Evolutionary conservation across 1,284 basidiomycete genomes (phyloP).

Genomic region (Boletellus deceptivus): DNA sequence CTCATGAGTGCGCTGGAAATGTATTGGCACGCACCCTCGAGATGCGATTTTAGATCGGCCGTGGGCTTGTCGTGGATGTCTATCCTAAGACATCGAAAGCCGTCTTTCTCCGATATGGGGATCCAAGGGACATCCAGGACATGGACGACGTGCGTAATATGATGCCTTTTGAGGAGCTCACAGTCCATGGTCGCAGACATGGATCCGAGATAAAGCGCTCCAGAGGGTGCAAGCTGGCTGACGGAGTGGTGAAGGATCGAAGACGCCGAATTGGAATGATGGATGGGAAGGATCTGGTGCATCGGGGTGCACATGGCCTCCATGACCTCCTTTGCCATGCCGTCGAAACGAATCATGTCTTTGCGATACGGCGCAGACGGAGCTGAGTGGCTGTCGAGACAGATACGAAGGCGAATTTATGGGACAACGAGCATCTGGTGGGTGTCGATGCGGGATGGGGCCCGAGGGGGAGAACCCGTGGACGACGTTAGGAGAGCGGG

Average conservation of each 20-base stretch:
- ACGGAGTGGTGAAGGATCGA: constrained; percentile 23
- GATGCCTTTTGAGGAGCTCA: constrained; percentile 45
- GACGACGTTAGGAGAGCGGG: constrained; percentile 18
- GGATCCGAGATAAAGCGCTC: constrained; percentile 54
- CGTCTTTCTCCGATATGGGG: constrained; percentile 55
- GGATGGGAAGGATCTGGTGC: constrained; percentile 62
- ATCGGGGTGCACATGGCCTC: constrained; percentile 79
- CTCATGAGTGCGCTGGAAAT: constrained; percentile 49
- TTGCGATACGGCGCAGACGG: constrained; percentile 4
- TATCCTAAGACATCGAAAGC: constrained; percentile 60
- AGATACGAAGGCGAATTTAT: constrained; percentile 1
- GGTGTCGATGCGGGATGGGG: background rate
- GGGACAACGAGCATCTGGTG: constrained; percentile 3
- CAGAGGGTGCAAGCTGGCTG: constrained; percentile 22
- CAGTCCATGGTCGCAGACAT: constrained; percentile 51
- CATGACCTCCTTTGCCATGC: constrained; percentile 65
- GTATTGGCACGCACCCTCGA: constrained; percentile 54
- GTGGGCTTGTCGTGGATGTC: constrained; percentile 57
- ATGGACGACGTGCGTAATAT: constrained; percentile 63
- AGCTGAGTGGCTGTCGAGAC: background rate
- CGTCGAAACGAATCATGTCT: constrained; percentile 70
- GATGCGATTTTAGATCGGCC: constrained; percentile 53
- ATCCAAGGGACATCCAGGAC: constrained; percentile 71
- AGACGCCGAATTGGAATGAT: constrained; percentile 22
- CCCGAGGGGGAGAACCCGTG: background rate